Base-by-base conservation (phyloP, 2,329 filamentous ascomycete genomes). In the Phaeophleospora eucalypticola region DNA sequence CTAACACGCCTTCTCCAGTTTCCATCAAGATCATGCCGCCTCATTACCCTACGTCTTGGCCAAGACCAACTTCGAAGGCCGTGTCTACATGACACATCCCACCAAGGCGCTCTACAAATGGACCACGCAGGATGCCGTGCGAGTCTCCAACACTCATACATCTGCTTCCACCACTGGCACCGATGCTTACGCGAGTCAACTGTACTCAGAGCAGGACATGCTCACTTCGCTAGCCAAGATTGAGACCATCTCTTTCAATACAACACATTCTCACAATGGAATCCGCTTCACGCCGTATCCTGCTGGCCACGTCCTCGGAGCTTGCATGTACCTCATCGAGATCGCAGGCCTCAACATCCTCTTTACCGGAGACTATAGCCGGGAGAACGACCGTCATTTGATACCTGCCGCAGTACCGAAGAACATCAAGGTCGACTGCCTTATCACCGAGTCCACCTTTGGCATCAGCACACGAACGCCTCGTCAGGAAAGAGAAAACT, bases 61-160 rank as follows among this genome's bases (percentile, higher is more conserved):
- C 56, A 98, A 98, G 74, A 97, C 93, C 32, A 96, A 96, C 68
- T 98, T 98, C 75, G 86, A 87, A 56, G 93, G 93, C 40, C 83
- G 90, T 17, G 91, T 97, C 51, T 97, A 96, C 74, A 98, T 97
- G 91, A 98, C 93, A 42, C 93, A 98, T 74, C 89, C 93, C 1
- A 98, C 93, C 38, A 97, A 98, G 69, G 93, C 93, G 60, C 98
- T 98, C 66, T 98, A 98, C 79, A 97, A 97, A 72, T 97, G 93
- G 91, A 82, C 97, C 42, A 96, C 97, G 53, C 89, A 95, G 68
- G 93, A 98, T 70, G 95, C 89, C 57, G 88, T 98, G 36, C 84
- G 93, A 49, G 90, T 98, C 21, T 86, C 85, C 65, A 65, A 65
- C 46, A 65, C 63, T 14, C 61, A 64, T 40, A 53, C 44, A 41